phyloP scores from a whole-genome alignment of 306 rosid genomes.

The Rosa persica region DNA sequence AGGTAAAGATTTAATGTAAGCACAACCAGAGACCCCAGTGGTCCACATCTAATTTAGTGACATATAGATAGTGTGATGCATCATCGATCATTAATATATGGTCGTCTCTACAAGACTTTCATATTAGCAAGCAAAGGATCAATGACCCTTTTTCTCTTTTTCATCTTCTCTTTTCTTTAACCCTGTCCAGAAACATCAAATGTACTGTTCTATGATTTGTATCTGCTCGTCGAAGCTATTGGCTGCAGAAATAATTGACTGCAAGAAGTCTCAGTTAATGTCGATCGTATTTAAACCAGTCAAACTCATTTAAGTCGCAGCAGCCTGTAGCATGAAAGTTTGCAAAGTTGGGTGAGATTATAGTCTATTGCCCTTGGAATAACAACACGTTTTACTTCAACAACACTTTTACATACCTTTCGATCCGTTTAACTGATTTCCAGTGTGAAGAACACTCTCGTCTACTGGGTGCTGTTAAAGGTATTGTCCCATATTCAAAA shows the following conservation, averaged over 20 bases:
- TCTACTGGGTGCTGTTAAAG: too few species aligned
- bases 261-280: not conserved
- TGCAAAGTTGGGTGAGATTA: constrained; percentile 1
- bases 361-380: not conserved
- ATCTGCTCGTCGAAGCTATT: not conserved
- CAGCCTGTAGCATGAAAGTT: not conserved
- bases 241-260: not conserved
- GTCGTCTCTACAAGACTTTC: constrained; percentile 1
- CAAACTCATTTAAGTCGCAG: constrained; percentile 7
- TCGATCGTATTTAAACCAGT: not conserved
- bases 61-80: not conserved
- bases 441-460: not conserved
- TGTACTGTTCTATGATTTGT: not conserved
- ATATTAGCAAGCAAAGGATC: not conserved
- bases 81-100: constrained; percentile 1
- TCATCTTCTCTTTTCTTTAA: constrained; percentile 1
- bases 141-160: not conserved
- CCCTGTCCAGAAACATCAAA: not conserved
- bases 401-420: not conserved
- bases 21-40: not conserved
- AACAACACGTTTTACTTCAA: constrained; percentile 9
- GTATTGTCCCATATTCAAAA: too few species aligned
- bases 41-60: constrained; percentile 6
- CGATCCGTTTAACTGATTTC: not conserved
- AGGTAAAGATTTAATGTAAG: constrained; percentile 10